phyloP scores from a whole-genome alignment of 805 yeast species.

The Kuraishia molischiana region DNA sequence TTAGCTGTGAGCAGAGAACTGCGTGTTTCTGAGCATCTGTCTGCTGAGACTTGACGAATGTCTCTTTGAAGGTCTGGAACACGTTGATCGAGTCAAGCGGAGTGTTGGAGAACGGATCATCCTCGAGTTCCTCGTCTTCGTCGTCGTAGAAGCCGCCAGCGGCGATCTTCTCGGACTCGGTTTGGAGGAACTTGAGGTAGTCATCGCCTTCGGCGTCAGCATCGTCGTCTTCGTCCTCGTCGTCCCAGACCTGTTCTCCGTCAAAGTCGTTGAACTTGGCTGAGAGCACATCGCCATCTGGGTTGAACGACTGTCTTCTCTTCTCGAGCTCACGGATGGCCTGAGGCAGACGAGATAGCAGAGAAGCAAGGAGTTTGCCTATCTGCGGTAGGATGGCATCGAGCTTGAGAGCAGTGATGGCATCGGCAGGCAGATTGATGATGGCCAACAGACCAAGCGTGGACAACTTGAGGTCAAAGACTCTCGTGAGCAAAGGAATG shows the following conservation, averaged over 20 bases:
- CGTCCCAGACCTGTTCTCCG: conserved; percentile 16
- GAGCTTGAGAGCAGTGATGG: conserved; percentile 15
- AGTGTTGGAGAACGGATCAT: conserved; percentile 72
- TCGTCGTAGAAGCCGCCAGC: conserved; percentile 22
- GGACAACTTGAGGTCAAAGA: conserved; percentile 73
- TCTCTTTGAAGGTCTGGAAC: conserved; percentile 52
- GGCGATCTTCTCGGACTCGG: conserved; percentile 29
- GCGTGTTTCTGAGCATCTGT: conserved; percentile 24
- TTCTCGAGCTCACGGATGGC: conserved; percentile 62
- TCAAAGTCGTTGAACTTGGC: conserved; percentile 16
- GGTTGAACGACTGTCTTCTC: conserved; percentile 44
- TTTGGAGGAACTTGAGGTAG: conserved; percentile 36
- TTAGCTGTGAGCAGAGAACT: conserved; percentile 11
- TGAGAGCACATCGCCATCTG: conserved; percentile 10
- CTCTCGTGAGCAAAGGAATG: conserved; percentile 49
- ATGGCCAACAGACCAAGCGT: conserved; percentile 56
- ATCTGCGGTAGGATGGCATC: conserved; percentile 32
- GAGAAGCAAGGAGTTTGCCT: conserved; percentile 37
- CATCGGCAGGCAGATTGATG: conserved; percentile 16
- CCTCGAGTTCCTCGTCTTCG: conserved; percentile 67
- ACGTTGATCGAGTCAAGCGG: conserved; percentile 73
- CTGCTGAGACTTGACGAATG: conserved; percentile 37
- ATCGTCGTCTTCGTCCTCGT: conserved; percentile 19
- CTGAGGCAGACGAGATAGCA: conserved; percentile 55
- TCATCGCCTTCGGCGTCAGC: conserved; percentile 27